phyloP scores from a whole-genome alignment of 257 asterid genomes.

The Ilex asprella region DNA sequence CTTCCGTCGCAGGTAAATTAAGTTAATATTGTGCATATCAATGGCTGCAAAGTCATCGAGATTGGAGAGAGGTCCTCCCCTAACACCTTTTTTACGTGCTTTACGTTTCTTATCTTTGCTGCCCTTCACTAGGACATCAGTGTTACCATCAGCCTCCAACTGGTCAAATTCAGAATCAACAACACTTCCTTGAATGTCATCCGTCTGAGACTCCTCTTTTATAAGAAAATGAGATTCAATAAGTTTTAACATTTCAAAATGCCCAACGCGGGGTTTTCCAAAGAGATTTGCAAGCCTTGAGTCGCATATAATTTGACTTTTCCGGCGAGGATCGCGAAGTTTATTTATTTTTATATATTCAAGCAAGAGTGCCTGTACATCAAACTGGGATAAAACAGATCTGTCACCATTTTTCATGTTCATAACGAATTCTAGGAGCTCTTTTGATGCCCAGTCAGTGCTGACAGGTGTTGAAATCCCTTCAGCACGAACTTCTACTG shows the following conservation, averaged over 20 bases:
- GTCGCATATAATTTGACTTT: constrained; percentile 92
- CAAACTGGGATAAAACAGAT: constrained; percentile 71
- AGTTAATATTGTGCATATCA: constrained; percentile 80
- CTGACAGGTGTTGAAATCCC: constrained; percentile 36
- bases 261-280: constrained; percentile 94
- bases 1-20: constrained; percentile 81
- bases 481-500: constrained; percentile 32
- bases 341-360: constrained; percentile 84
- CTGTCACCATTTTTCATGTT: constrained; percentile 91
- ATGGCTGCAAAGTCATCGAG: constrained; percentile 97
- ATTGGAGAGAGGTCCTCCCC: constrained; percentile 69
- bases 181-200: constrained; percentile 81
- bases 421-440: constrained; percentile 83
- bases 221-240: constrained; percentile 84
- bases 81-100: constrained; percentile 55
- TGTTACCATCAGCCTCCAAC: constrained; percentile 54
- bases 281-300: constrained; percentile 72
- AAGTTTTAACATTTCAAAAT: constrained; percentile 98
- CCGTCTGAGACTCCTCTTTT: constrained; percentile 67
- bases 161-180: constrained; percentile 81
- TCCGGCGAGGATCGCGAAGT: constrained; percentile 89
- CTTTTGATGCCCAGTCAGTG: constrained; percentile 88
- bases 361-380: constrained; percentile 90
- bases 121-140: constrained; percentile 44
- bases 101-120: constrained; percentile 71